phyloP scores from a whole-genome alignment of 1,284 basidiomycete genomes.

The Phellinidium pouzarii region DNA sequence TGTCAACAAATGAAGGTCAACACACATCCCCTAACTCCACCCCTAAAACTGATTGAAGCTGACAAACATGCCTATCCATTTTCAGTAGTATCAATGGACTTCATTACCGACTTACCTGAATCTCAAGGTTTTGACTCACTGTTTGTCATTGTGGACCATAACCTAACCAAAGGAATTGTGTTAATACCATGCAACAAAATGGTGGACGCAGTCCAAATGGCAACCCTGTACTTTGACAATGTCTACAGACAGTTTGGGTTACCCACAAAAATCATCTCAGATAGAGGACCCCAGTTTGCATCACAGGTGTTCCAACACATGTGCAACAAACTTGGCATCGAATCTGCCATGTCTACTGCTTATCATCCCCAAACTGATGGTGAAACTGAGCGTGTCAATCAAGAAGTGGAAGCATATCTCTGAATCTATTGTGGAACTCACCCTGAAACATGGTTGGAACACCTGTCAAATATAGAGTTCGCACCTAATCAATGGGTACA shows the following conservation, averaged over 20 bases:
- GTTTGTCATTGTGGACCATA: not conserved
- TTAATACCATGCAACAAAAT: not conserved
- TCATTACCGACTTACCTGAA: constrained; percentile 33
- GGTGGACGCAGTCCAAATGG: constrained; percentile 24
- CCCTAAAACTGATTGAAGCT: not conserved
- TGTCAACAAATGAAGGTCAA: constrained; percentile 21
- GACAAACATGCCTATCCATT: not conserved
- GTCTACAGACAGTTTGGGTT: too few relatives aligned
- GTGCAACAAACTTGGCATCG: constrained; percentile 17
- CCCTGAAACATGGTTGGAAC: constrained; percentile 27
- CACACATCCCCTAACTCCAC: constrained; percentile 2
- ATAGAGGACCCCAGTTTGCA: constrained; percentile 26
- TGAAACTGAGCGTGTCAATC: constrained; percentile 25
- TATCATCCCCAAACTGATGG: constrained; percentile 34
- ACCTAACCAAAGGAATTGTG: not conserved
- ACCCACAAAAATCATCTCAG: too few relatives aligned
- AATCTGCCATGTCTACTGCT: constrained; percentile 25
- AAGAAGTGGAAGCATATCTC: constrained; percentile 21
- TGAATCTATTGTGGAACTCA: constrained; percentile 18
- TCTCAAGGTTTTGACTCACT: not conserved
- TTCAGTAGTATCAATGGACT: constrained; percentile 24
- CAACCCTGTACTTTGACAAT: constrained; percentile 19
- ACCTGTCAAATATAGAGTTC: constrained; percentile 22
- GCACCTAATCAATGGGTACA: constrained; percentile 20
- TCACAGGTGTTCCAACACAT: constrained; percentile 5